Base-by-base conservation (phyloP, 306 rosid genomes). In the Glycine soja region DNA sequence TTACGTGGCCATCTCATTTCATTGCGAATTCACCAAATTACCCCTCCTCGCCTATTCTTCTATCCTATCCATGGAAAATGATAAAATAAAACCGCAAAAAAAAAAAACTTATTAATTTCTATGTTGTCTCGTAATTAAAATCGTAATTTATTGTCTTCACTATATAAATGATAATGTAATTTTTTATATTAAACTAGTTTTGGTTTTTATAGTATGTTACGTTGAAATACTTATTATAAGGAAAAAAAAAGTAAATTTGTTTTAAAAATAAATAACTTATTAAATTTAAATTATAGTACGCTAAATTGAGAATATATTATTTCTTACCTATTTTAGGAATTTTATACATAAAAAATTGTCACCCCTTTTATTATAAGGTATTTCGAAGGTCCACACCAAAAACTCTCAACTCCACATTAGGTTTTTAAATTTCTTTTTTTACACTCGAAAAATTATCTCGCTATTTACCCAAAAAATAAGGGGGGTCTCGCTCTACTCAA, bases 11-110 rank as follows among this genome's bases (percentile, higher is more conserved):
- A 36, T 30, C 10, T 71, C 13, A 85, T 71, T 79, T 32, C 32
- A 6, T 34, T 57, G 36, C 65, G 30, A 73, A 61, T 76, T 87
- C 53, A 70, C 86, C 84, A 74, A 76, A 84, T 14, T 64, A 70
- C 75, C 73, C 82, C 85, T 63, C 84, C 85, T 68, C 43, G 5
- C 43, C 56, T 10, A 65, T 65, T 65, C 30, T 38, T 24, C 30
- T 24, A 24, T 0, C 12, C 1, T 64, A 7, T 54, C 69, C 16
- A 32, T 32, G 0, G 10, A 62, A 34, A 34, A 9, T 62, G 14
- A 30, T 56, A 10, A 43, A 43, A 9, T 40, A 3, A 24, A 24
- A 24, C 30, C 30, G 30, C 30, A 24, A 24, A 24, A 24, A 24
- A 24, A 24, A 24, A 24, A 24, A 24, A 24, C 30, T 42, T 42